phyloP scores from a whole-genome alignment of 768 basidiomycete species.

The Asterophora parasitica region DNA sequence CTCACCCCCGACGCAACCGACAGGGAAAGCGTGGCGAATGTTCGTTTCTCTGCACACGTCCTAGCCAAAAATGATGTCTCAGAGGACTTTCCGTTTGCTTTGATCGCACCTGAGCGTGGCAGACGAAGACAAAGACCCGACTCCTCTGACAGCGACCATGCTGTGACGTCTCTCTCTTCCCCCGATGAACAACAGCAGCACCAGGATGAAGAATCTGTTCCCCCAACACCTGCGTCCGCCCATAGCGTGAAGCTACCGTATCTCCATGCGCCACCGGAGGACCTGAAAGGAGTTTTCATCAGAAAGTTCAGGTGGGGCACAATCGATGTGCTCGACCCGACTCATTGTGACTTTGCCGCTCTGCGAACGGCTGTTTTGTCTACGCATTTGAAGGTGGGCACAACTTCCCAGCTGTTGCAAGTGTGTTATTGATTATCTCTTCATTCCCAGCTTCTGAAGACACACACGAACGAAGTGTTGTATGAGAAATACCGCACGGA shows the following conservation, averaged over 20 bases:
- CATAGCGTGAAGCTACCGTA: constrained; percentile 35
- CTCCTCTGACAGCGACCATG: constrained; percentile 25
- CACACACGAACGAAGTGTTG: constrained; percentile 79
- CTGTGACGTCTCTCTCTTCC: constrained; percentile 20
- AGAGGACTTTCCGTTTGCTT: constrained; percentile 67
- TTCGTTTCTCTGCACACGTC: constrained; percentile 70
- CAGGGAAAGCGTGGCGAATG: constrained; percentile 66
- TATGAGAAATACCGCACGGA: constrained; percentile 94
- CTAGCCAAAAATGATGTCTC: constrained; percentile 58
- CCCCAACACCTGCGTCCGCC: constrained; percentile 33
- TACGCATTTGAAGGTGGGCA: constrained; percentile 75
- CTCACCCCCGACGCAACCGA: constrained; percentile 54
- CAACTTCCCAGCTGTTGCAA: background rate
- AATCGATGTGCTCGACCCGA: constrained; percentile 80
- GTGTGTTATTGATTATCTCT: background rate
- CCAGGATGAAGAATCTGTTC: constrained; percentile 40
- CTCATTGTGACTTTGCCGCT: constrained; percentile 84
- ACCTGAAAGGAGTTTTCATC: constrained; percentile 69
- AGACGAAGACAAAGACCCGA: constrained; percentile 36
- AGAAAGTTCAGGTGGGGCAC: constrained; percentile 86
- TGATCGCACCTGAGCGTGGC: constrained; percentile 67
- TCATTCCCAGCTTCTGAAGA: constrained; percentile 64
- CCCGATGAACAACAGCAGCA: constrained; percentile 29
- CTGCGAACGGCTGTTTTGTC: constrained; percentile 80
- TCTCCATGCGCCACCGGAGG: constrained; percentile 54